Evolutionary conservation across 2,329 filamentous ascomycete species (phyloP).

Genomic region (Monilinia aucupariae): DNA sequence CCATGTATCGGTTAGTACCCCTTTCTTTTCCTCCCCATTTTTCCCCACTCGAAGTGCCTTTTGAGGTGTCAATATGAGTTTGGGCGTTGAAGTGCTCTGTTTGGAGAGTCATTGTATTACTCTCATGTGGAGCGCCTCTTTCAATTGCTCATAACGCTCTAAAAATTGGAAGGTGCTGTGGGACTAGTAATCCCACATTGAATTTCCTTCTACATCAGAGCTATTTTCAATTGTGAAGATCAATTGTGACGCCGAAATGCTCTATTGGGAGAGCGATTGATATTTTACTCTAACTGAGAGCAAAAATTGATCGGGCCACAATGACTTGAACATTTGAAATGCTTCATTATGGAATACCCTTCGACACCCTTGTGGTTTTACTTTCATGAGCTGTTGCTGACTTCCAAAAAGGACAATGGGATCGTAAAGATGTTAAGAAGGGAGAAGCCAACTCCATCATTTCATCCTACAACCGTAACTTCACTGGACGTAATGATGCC

Average conservation of each 20-base stretch:
- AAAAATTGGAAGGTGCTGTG: too few species aligned
- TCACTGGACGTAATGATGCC: conserved; percentile 94
- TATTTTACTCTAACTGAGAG: neutral
- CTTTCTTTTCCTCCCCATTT: neutral
- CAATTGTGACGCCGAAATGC: neutral
- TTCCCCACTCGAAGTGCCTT: neutral
- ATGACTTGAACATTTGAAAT: neutral
- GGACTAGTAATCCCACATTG: too few species aligned
- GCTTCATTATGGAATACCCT: neutral
- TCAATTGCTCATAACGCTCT: neutral
- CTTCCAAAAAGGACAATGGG: conserved; percentile 79
- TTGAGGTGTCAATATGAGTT: neutral
- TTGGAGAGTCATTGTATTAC: too few species aligned
- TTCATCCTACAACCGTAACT: conserved; percentile 99
- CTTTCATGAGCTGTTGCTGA: neutral
- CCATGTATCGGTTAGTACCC: conserved; percentile 62
- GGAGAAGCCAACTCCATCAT: conserved; percentile 93
- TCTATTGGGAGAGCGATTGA: neutral
- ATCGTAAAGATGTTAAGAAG: conserved; percentile 89
- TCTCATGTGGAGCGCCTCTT: neutral
- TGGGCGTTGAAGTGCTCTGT: neutral
- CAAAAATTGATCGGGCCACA: neutral
- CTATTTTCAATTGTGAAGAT: neutral
- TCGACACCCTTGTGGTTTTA: neutral
- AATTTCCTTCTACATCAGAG: too few species aligned